Evolutionary conservation across 371 early-diverging fungal genomes (phyloP).

Genomic region (Thermomucor indicae-seudaticae): DNA sequence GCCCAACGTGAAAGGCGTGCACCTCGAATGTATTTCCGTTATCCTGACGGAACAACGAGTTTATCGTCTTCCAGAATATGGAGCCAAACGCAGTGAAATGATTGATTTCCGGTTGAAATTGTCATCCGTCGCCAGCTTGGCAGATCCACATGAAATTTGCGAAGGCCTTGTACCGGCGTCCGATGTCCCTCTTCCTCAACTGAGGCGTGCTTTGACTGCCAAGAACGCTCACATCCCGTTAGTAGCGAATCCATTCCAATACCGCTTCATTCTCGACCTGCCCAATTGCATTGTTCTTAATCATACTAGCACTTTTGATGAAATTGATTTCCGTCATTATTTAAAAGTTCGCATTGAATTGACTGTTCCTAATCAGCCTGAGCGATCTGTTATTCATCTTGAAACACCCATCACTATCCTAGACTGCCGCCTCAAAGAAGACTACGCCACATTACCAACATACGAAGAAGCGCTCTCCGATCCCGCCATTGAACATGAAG

Average conservation of each 20-base stretch:
- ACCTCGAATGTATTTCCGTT: constrained; percentile 28
- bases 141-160: constrained; percentile 14
- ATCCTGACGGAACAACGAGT: constrained; percentile 32
- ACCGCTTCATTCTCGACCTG: constrained; percentile 33
- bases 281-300: constrained; percentile 40
- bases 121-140: constrained; percentile 19
- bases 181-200: constrained; percentile 18
- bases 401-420: constrained; percentile 45
- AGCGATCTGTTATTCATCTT: constrained; percentile 22
- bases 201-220: constrained; percentile 25
- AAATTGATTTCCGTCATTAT: constrained; percentile 35
- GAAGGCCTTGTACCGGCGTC: constrained; percentile 19
- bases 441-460: constrained; percentile 33
- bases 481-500: constrained; percentile 14
- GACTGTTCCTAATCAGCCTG: constrained; percentile 12
- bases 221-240: constrained; percentile 45
- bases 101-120: constrained; percentile 35
- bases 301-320: constrained; percentile 34
- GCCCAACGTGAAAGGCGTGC: constrained; percentile 34
- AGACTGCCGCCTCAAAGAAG: constrained; percentile 44
- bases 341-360: constrained; percentile 36
- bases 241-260: constrained; percentile 28
- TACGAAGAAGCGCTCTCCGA: constrained; percentile 35
- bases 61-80: constrained; percentile 40
- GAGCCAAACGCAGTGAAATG: constrained; percentile 29